Evolutionary conservation across 106 monocot species (phyloP).

Genomic region (Gastrodia elata): DNA sequence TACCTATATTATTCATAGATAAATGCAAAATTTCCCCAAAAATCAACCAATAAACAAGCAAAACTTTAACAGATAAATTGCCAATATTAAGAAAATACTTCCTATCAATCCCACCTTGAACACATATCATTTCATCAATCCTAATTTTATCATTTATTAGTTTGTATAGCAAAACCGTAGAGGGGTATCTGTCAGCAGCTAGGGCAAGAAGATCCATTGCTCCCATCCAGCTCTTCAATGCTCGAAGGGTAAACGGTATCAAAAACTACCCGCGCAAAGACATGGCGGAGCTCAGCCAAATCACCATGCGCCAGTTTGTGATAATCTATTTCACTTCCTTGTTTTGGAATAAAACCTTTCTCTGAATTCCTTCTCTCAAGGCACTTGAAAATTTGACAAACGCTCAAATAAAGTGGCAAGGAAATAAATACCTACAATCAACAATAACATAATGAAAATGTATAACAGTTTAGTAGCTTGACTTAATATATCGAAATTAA

Average conservation of each 20-base stretch:
- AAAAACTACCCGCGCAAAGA: constrained; percentile 73
- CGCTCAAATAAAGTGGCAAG: constrained; percentile 50
- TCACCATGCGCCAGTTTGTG: constrained; percentile 33
- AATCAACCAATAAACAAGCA: too few species aligned
- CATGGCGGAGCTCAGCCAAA: constrained; percentile 56
- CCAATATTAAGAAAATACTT: too few species aligned
- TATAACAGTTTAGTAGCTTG: too few species aligned
- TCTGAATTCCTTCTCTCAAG: constrained; percentile 21
- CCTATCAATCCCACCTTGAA: too few species aligned
- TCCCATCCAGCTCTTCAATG: constrained; percentile 11
- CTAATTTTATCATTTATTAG: too few species aligned
- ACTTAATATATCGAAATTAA: too few species aligned
- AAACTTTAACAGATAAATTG: too few species aligned
- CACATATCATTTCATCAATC: too few species aligned
- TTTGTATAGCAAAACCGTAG: too few species aligned
- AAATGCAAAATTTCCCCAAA: too few species aligned
- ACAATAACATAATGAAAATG: neutral
- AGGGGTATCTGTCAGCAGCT: neutral
- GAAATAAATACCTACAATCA: constrained; percentile 68
- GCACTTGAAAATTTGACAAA: constrained; percentile 50
- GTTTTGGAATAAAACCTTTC: constrained; percentile 31
- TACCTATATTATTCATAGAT: too few species aligned
- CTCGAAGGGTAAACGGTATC: constrained; percentile 68
- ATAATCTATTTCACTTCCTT: constrained; percentile 57
- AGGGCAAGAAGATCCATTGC: neutral